These are phyloP conservation scores for Penicillium sp. DNA, from an alignment of 2,329 filamentous ascomycete species.

Conservation along the genomic window DNA sequence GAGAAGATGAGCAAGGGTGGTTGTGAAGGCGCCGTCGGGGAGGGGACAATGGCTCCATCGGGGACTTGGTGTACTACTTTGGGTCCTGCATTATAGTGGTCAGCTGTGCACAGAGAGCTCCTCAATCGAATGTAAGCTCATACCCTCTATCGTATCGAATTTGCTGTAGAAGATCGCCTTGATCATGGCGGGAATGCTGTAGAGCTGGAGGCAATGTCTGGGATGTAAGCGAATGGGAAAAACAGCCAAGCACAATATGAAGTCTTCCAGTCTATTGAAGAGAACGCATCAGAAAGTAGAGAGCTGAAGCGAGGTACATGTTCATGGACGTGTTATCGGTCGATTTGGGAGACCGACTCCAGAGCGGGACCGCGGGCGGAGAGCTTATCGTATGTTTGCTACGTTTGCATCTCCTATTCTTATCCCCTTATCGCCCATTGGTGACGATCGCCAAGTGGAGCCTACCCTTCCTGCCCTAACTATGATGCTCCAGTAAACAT, in stretches of 20 bases:
- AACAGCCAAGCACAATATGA: neutral
- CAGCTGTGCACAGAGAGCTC: constrained; percentile 1
- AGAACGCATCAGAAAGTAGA: neutral
- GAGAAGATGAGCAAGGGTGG: constrained; percentile 77
- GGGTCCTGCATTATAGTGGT: constrained; percentile 45
- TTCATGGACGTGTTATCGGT: neutral
- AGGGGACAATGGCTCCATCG: constrained; percentile 54
- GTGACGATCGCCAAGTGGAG: no score
- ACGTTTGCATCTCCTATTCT: neutral
- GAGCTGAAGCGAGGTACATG: neutral
- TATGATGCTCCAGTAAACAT: no score
- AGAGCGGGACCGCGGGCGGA: constrained; percentile 7
- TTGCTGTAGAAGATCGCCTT: constrained; percentile 65
- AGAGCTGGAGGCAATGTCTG: neutral
- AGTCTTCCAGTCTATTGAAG: neutral
- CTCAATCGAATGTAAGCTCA: neutral
- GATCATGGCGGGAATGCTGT: constrained; percentile 48
- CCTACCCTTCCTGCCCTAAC: no score
- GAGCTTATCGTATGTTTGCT: constrained; percentile 11
- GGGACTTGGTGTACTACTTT: constrained; percentile 64
- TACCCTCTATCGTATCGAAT: constrained; percentile 59
- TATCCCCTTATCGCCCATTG: no score
- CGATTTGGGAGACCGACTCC: constrained; percentile 1
- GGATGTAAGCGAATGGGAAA: neutral
- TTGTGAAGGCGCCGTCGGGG: constrained; percentile 46